These are phyloP conservation scores for Pelargonium myrrhifolium DNA, from an alignment of 441 rosid genomes.

Conservation along the genomic window DNA sequence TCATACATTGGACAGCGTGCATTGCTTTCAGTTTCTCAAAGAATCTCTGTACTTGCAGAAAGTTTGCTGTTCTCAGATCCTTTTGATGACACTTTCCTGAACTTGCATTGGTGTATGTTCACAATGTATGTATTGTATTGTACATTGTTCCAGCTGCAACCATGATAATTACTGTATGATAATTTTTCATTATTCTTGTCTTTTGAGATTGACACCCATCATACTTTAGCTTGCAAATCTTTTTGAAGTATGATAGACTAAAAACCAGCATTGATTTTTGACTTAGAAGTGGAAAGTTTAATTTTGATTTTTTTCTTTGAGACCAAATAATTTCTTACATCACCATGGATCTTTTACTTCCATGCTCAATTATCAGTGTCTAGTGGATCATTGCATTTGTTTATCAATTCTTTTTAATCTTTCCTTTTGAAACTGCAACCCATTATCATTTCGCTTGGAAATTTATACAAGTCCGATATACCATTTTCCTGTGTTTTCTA, in stretches of 20 bases:
- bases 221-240: not conserved
- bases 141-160: not conserved
- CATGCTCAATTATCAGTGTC: too few species aligned
- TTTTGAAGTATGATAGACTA: not conserved
- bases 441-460: too few species aligned
- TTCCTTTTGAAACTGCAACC: too few species aligned
- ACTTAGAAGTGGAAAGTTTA: too few species aligned
- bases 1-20: conserved; percentile 67
- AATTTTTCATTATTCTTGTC: not conserved
- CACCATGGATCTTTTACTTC: too few species aligned
- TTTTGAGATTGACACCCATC: not conserved
- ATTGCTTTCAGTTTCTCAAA: conserved; percentile 52
- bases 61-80: conserved; percentile 64
- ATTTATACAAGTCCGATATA: too few species aligned
- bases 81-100: conserved; percentile 60
- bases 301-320: too few species aligned
- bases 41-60: conserved; percentile 53
- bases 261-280: too few species aligned
- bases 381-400: too few species aligned
- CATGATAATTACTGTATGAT: not conserved
- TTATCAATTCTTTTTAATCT: too few species aligned
- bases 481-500: not conserved
- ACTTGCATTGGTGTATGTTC: conserved; percentile 55
- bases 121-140: conserved; percentile 40
- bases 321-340: too few species aligned